Evolutionary conservation across 163 green algal genomes (phyloP).

Genomic region (Scenedesmus sp.): DNA sequence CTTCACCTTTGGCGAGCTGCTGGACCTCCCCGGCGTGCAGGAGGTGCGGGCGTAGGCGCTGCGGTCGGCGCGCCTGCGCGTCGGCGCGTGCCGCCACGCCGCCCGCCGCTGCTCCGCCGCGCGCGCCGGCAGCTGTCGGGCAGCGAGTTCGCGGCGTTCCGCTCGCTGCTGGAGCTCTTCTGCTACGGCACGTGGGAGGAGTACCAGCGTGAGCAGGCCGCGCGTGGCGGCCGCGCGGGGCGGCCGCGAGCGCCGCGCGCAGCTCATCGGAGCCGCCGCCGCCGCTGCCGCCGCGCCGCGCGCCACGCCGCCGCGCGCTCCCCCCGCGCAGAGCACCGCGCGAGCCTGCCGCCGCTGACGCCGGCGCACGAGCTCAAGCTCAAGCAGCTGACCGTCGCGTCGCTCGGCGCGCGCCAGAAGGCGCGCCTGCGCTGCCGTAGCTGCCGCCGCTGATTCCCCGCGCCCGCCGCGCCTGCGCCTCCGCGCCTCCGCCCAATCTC

Average conservation of each 20-base stretch:
- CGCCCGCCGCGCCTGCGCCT: no score
- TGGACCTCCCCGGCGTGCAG: constrained; percentile 71
- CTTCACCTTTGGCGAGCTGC: constrained; percentile 85
- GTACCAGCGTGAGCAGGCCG: constrained; percentile 69
- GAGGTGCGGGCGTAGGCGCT: constrained; percentile 59
- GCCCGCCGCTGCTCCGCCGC: no score
- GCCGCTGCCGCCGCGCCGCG: neutral
- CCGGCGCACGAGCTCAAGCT: constrained; percentile 24
- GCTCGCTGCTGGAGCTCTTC: constrained; percentile 82
- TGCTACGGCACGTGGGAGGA: constrained; percentile 86
- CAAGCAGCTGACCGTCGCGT: constrained; percentile 38
- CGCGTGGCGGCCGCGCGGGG: no score
- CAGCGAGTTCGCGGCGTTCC: constrained; percentile 60
- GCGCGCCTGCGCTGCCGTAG: no score
- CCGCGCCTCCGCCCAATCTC: no score
- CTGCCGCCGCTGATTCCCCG: no score
- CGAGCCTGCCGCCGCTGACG: constrained; percentile 32
- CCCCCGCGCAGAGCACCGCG: constrained; percentile 9
- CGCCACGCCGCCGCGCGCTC: no score
- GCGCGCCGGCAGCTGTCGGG: constrained; percentile 50
- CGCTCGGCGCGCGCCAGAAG: constrained; percentile 68
- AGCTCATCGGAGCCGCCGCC: neutral
- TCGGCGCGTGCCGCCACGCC: no score
- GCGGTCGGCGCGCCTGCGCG: no score
- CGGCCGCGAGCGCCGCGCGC: neutral